Evolutionary conservation across 1,284 basidiomycete genomes (phyloP).

Genomic region (Hortiboletus rubellus): DNA sequence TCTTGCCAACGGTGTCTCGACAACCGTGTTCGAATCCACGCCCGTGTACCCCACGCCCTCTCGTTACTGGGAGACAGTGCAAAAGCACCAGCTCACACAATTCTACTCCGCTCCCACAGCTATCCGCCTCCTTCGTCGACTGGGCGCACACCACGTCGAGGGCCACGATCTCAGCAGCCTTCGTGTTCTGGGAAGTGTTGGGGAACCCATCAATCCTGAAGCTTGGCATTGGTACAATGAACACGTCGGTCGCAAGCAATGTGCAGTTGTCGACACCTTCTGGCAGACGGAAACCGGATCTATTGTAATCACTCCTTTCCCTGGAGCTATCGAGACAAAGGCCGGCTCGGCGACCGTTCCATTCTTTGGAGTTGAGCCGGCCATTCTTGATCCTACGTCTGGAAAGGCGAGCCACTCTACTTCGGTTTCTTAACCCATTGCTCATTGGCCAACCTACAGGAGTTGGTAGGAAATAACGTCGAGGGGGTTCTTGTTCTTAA

Average conservation of each 20-base stretch:
- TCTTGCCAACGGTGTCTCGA: conserved; percentile 86
- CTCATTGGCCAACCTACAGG: conserved; percentile 37
- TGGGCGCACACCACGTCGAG: conserved; percentile 88
- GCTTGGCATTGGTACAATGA: conserved; percentile 99
- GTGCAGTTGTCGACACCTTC: conserved; percentile 95
- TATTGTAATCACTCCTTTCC: conserved; percentile 93
- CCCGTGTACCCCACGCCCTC: conserved; percentile 96
- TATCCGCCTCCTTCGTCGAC: conserved; percentile 87
- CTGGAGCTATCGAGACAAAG: conserved; percentile 94
- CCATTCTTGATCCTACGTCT: conserved; percentile 81
- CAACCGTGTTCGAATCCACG: conserved; percentile 95
- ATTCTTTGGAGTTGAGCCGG: conserved; percentile 94
- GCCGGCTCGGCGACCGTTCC: conserved; percentile 96
- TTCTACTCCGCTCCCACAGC: conserved; percentile 94
- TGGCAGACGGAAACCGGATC: conserved; percentile 99
- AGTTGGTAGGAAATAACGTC: conserved; percentile 79
- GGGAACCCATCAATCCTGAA: conserved; percentile 99
- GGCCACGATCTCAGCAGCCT: conserved; percentile 82
- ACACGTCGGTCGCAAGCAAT: conserved; percentile 85
- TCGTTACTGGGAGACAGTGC: conserved; percentile 96
- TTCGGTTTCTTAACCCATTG: background rate
- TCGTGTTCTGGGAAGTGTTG: conserved; percentile 90
- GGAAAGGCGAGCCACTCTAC: conserved; percentile 48
- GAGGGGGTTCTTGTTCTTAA: conserved; percentile 91
- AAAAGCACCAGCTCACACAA: conserved; percentile 91